phyloP scores from a whole-genome alignment of 1,139 yeast species.

The Magnusiomyces suaveolens region DNA sequence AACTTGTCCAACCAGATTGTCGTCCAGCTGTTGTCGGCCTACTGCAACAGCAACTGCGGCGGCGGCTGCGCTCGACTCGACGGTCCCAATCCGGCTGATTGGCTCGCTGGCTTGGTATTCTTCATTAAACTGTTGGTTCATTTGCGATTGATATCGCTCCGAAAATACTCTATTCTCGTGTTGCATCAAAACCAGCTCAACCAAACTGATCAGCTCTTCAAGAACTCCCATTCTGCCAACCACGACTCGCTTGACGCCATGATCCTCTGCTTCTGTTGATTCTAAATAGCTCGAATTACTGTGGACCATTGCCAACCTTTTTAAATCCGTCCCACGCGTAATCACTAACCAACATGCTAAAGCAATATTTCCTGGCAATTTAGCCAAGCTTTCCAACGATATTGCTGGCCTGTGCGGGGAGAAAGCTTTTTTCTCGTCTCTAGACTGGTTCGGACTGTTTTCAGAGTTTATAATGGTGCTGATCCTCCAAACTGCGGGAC shows the following conservation, averaged over 20 bases:
- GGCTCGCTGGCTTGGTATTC: not conserved
- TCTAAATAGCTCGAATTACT: not conserved
- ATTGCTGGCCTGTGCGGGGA: not conserved
- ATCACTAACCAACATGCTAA: not conserved
- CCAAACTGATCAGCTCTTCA: not conserved
- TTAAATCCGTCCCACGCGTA: not conserved
- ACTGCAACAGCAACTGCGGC: conserved; percentile 2
- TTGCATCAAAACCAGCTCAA: not conserved
- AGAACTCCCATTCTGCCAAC: conserved; percentile 2
- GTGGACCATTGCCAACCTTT: not conserved
- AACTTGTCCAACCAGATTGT: too few species aligned
- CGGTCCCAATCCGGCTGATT: not conserved
- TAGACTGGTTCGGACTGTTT: not conserved
- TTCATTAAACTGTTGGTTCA: not conserved
- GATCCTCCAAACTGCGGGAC: conserved; percentile 7
- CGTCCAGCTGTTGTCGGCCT: not conserved
- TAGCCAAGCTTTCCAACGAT: not conserved
- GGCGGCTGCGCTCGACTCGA: not conserved
- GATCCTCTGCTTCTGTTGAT: not conserved
- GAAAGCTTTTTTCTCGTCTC: not conserved
- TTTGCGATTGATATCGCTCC: not conserved
- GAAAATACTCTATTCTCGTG: not conserved
- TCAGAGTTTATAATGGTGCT: conserved; percentile 1
- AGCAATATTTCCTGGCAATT: not conserved
- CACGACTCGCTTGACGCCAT: not conserved